A percentile compares a stretch with the other conserved stretches of the same genome.
phyloP scores from a whole-genome alignment of 83 land plant species.

The Diphasiastrum complanatum region DNA sequence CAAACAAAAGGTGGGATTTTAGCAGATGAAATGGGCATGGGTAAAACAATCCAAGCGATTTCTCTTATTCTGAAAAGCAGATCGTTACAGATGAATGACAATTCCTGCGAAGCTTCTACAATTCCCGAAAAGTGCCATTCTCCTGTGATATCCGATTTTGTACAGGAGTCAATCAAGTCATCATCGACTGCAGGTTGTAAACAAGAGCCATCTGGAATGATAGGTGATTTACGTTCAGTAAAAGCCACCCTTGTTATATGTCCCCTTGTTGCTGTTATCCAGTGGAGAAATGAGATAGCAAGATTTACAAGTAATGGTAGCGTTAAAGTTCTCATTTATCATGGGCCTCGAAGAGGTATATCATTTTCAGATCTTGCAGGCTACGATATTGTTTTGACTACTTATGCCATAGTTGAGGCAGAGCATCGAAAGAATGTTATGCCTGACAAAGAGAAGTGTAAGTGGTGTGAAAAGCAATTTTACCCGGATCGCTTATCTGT shows the following conservation, averaged over 20 bases:
- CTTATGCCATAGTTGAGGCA: constrained; percentile 59
- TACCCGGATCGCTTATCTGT: constrained; percentile 33
- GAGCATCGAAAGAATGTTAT: constrained; percentile 58
- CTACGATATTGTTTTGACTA: constrained; percentile 78
- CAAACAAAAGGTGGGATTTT: constrained; percentile 64
- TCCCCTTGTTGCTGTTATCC: constrained; percentile 79
- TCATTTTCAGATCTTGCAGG: constrained; percentile 35
- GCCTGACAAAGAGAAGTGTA: constrained; percentile 60
- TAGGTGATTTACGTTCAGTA: constrained; percentile 23
- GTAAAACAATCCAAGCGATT: constrained; percentile 95
- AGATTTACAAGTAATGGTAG: constrained; percentile 57
- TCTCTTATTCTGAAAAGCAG: constrained; percentile 61
- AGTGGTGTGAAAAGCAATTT: constrained; percentile 49
- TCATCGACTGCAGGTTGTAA: background rate
- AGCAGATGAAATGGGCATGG: constrained; percentile 99
- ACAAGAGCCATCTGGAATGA: background rate
- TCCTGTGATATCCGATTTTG: background rate
- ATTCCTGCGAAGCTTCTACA: background rate
- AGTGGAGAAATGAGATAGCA: constrained; percentile 78
- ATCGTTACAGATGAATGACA: background rate
- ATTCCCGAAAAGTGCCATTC: background rate
- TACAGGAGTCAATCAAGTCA: background rate
- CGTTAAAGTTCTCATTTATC: constrained; percentile 63
- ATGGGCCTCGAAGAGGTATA: constrained; percentile 54
- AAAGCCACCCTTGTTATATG: constrained; percentile 82